These are phyloP conservation scores for Trypethelium eluteriae DNA, from an alignment of 495 filamentous ascomycete species.

Conservation along the genomic window DNA sequence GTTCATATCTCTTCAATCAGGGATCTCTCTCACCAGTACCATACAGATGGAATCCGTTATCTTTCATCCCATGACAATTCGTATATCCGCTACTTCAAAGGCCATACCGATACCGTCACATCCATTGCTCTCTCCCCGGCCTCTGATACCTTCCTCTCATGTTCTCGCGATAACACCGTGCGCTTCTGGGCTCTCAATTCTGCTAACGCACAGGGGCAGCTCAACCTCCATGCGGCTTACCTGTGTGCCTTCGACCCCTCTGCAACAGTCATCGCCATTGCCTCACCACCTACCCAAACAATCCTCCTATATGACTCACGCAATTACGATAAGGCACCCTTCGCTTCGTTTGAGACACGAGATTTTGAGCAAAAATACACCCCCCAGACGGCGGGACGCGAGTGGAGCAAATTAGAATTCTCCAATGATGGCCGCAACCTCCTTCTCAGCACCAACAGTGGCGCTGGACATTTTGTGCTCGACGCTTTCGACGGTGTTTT, in stretches of 20 bases:
- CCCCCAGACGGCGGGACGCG: conserved; percentile 42
- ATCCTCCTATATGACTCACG: conserved; percentile 88
- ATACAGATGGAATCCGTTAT: conserved; percentile 72
- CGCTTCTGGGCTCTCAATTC: conserved; percentile 76
- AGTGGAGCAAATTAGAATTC: conserved; percentile 85
- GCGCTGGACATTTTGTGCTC: conserved; percentile 73
- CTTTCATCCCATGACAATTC: conserved; percentile 90
- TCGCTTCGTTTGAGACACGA: conserved; percentile 73
- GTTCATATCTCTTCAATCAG: conserved; percentile 1
- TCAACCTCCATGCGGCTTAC: conserved; percentile 68
- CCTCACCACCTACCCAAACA: conserved; percentile 63
- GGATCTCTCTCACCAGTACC: conserved; percentile 11
- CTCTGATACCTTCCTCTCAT: conserved; percentile 84
- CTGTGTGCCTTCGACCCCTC: conserved; percentile 83
- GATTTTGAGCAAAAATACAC: conserved; percentile 51
- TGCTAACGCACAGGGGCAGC: conserved; percentile 63
- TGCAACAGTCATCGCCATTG: conserved; percentile 84
- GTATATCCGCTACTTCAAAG: conserved; percentile 90
- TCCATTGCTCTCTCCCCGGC: conserved; percentile 64
- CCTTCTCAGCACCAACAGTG: conserved; percentile 65
- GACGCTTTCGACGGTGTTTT: conserved; percentile 80
- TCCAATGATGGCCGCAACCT: conserved; percentile 88
- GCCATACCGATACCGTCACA: conserved; percentile 77
- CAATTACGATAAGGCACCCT: conserved; percentile 85
- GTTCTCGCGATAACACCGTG: conserved; percentile 78